Conservation (phyloP, 2,329 filamentous ascomycete genomes). For the Hymenoscyphus repandus region DNA sequence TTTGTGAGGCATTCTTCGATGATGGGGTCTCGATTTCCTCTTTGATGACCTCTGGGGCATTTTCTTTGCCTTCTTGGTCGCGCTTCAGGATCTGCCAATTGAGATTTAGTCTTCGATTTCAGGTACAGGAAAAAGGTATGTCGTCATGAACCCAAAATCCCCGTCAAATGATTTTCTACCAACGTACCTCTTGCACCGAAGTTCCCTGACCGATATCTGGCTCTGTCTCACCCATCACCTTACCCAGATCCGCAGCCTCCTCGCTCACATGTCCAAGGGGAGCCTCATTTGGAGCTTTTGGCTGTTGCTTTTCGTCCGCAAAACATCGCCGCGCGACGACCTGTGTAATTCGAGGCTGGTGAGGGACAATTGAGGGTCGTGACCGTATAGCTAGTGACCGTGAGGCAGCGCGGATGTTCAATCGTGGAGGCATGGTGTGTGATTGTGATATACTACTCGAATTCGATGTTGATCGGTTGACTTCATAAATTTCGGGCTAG, state of each 20-base stretch:
- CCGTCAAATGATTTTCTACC: constrained; percentile 6
- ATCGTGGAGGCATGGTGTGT: constrained; percentile 48
- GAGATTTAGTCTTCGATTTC: constrained; percentile 9
- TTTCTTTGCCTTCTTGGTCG: constrained; percentile 55
- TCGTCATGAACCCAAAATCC: constrained; percentile 22
- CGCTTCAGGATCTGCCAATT: constrained; percentile 53
- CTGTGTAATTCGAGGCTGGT: constrained; percentile 22
- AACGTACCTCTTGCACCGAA: constrained; percentile 57
- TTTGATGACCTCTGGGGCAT: constrained; percentile 63
- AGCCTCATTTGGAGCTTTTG: constrained; percentile 44
- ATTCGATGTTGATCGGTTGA: neutral
- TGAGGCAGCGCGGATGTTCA: constrained; percentile 43
- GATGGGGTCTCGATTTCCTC: constrained; percentile 41
- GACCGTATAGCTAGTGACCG: constrained; percentile 38
- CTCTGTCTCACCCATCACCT: constrained; percentile 50
- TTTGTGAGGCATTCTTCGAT: constrained; percentile 20
- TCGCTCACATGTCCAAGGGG: constrained; percentile 56
- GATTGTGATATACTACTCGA: constrained; percentile 7
- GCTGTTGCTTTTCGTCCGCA: constrained; percentile 25
- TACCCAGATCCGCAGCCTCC: constrained; percentile 55
- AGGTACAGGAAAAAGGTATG: constrained; percentile 3
- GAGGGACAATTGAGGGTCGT: constrained; percentile 32
- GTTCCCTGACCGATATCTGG: constrained; percentile 62
- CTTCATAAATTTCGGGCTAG: constrained; percentile 4
- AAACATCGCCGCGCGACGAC: constrained; percentile 25